phyloP scores from a whole-genome alignment of 75 land plant genomes.

The Pinus taeda region DNA sequence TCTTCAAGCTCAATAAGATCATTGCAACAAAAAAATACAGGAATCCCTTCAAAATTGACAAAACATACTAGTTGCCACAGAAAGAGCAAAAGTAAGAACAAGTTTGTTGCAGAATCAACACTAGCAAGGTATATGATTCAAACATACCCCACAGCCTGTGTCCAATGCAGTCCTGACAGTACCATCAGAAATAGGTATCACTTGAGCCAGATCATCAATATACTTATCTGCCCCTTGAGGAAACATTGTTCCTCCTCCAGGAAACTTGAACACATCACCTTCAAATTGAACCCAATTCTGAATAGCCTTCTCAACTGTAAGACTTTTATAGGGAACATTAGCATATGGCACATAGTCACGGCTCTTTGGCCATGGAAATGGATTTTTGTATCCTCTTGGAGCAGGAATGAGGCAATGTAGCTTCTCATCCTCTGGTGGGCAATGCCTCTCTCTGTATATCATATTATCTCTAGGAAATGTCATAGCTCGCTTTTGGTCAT shows the following conservation, averaged over 20 bases:
- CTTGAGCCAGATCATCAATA: constrained; percentile 74
- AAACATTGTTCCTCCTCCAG: constrained; percentile 98
- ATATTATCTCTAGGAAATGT: constrained; percentile 79
- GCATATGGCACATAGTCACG: constrained; percentile 91
- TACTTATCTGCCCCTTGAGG: constrained; percentile 90
- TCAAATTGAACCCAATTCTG: constrained; percentile 95
- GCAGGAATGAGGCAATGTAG: constrained; percentile 90
- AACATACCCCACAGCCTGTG: constrained; percentile 97
- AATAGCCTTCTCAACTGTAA: constrained; percentile 85
- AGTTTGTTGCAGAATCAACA: neutral
- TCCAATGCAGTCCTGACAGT: constrained; percentile 91
- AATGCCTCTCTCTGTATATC: constrained; percentile 86
- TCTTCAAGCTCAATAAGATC: neutral
- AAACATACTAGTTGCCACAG: neutral
- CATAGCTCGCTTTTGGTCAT: constrained; percentile 83
- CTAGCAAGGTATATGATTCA: constrained; percentile 6
- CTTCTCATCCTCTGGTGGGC: constrained; percentile 75
- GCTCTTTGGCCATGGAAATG: constrained; percentile 94
- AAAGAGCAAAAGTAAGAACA: neutral
- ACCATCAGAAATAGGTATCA: constrained; percentile 87
- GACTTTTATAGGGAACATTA: constrained; percentile 95
- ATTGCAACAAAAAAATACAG: neutral
- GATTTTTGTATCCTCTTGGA: constrained; percentile 89
- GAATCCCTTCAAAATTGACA: neutral
- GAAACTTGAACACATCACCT: constrained; percentile 89